A percentile compares a stretch with the other conserved stretches of the same genome.
Conservation (phyloP, 2,329 filamentous ascomycete genomes). For the Clonostachys sp. region DNA sequence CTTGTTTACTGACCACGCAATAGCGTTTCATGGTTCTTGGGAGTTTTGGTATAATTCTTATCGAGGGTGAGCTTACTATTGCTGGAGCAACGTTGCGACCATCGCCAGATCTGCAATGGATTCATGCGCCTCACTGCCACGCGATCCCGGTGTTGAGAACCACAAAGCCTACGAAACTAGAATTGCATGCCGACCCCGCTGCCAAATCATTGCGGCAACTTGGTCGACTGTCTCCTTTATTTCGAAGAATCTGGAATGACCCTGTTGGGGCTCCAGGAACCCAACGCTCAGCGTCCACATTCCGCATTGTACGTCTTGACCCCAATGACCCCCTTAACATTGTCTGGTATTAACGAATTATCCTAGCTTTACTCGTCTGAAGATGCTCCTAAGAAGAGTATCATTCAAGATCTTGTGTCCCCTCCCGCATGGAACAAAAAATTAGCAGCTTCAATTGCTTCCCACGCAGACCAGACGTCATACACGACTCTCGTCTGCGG, state of each 20-base stretch:
- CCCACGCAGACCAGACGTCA: slow-evolving; percentile 22
- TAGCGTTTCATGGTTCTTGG: slow-evolving; percentile 62
- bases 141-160: slow-evolving; percentile 64
- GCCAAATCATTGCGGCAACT: slow-evolving; percentile 46
- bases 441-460: slow-evolving; percentile 36
- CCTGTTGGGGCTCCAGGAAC: slow-evolving; percentile 11
- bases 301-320: slow-evolving; percentile 40
- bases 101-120: slow-evolving; percentile 41
- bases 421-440: slow-evolving; percentile 59
- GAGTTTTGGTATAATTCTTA: slow-evolving; percentile 60
- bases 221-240: slow-evolving; percentile 59
- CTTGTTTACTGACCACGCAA: not conserved
- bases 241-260: slow-evolving; percentile 62
- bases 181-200: slow-evolving; percentile 50
- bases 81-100: slow-evolving; percentile 58
- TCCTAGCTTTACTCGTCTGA: slow-evolving; percentile 48
- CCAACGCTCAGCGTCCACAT: slow-evolving; percentile 23
- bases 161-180: slow-evolving; percentile 40
- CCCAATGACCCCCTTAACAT: not conserved
- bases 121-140: slow-evolving; percentile 65
- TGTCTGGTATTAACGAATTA: not conserved
- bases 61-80: slow-evolving; percentile 58
- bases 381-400: slow-evolving; percentile 42
- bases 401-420: slow-evolving; percentile 50
- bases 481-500: slow-evolving; percentile 58